Base-by-base conservation (phyloP, 768 basidiomycete species). In the Filobasidium wieringae region DNA sequence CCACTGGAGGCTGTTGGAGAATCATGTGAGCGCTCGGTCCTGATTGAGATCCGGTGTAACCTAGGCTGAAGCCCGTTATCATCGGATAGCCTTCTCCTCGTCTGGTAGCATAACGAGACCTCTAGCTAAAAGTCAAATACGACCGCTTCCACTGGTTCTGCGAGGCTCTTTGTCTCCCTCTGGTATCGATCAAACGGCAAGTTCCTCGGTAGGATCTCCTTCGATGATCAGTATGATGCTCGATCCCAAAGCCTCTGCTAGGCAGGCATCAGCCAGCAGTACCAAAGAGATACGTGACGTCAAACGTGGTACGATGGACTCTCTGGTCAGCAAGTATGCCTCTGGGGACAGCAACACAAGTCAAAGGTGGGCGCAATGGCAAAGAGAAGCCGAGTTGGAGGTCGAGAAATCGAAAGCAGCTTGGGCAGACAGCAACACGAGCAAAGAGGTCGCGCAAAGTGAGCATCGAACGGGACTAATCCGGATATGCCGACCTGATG, bases 221-320 rank as follows among this genome's bases (percentile, higher is more conserved):
- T 51, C 47, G 7, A 57, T 51, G 7, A 51, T 57, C 26, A 57
- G 56, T 19, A 33, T 29, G 33, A 57, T 57, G 56, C 15, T 57
- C 33, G 56, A 57, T 9, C 12, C 30, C n/a, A 43, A 47, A 4
- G 14, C 36, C 19, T 5, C 8, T 7, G 2, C 40, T 2, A 34
- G 24, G 2, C 36, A 37, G 36, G 36, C 36, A 37, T 37, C 9
- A 9, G 36, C 9, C 36, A 37, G 36, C 36, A 37, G 5, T 40
- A 40, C 37, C 37, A 40, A 40, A 22, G 5, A 15, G 11, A 11
- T 40, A 4, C 37, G 37, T 22, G 37, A 40, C 3, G 27, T 17
- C 11, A 34, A 51, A 30, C 11, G 27, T 17, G 27, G 15, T 4
- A 30, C 29, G 4, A 51, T 30, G 50, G 32, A 34, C 27, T 34